Evolutionary conservation across 306 rosid genomes (phyloP), one percentile per base, ranked within the genome.

Genomic region (Cucurbita moschata): DNA sequence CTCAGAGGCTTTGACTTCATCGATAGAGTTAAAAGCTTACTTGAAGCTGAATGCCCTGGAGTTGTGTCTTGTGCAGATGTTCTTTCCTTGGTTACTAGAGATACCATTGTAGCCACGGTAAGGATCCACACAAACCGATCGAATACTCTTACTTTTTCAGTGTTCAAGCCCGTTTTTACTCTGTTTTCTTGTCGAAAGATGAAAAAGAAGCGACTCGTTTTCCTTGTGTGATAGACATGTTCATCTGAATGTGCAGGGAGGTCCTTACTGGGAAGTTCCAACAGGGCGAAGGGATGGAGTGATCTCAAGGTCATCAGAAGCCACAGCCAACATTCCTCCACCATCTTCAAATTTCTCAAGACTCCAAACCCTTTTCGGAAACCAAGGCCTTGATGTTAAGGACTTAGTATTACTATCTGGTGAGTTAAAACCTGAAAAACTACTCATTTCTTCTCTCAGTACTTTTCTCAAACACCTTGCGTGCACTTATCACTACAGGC

Each of bases 231-330:
- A 3, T 71, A 26, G 23, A 39, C 1, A n/a, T 49, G 26, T 21
- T 18, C 38, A 37, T 37, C 16, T 59, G n/a, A 44, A n/a, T 70
- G 67, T 16, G 42, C 82, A 93, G 97, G 99, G 97, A 65, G 99
- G 99, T 47, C 99, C 99, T 40, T 84, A 13, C 44, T 95, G 99
- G 99, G 85, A 76, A 51, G 99, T 95, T 58, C 99, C 99, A 18
- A 95, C 97, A 6, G 97, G 97, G 15, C 65, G 99, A 85, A 89
- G 99, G 58, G 99, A 95, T 42, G 99, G 99, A 52, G 77, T 80
- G 2, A 61, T 95, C 50, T 85, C 99, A 67, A 83, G 56, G 44
- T 42, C 78, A 3, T 6, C 65, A 44, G 99, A 95, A 82, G 92
- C 97, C 50, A 44, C 52, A 6, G 35, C 8, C 63, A 62, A 54